Conservation (phyloP, 495 filamentous ascomycete species). For the Hypomontagnella submonticulosa region DNA sequence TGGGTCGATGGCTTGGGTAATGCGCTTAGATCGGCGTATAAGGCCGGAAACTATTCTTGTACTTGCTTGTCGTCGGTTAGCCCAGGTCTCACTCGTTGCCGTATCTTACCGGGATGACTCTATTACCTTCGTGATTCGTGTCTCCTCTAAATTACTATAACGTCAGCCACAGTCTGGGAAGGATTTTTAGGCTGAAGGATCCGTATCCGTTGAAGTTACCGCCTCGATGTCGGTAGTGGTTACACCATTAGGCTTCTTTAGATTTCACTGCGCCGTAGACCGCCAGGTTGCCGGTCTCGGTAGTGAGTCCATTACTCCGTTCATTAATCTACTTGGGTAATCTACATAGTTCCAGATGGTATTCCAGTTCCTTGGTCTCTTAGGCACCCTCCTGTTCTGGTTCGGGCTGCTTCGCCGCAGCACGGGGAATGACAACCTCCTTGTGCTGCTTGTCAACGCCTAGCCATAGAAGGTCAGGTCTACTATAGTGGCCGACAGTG, state of each 20-base stretch:
- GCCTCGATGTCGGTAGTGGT: too few relatives aligned
- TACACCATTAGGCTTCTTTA: too few relatives aligned
- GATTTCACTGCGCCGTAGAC: too few relatives aligned
- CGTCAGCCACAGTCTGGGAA: too few relatives aligned
- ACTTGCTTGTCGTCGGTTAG: neutral
- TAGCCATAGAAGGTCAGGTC: conserved; percentile 66
- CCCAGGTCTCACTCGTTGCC: too few relatives aligned
- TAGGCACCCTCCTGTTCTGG: conserved; percentile 9
- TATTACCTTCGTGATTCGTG: too few relatives aligned
- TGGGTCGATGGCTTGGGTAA: neutral
- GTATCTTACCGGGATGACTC: too few relatives aligned
- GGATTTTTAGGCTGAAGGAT: too few relatives aligned
- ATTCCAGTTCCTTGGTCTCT: neutral
- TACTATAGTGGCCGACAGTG: conserved; percentile 61
- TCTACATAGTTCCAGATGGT: conserved; percentile 5
- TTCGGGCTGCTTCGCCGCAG: conserved; percentile 3
- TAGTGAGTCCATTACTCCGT: neutral
- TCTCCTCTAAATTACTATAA: too few relatives aligned
- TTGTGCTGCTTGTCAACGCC: conserved; percentile 56
- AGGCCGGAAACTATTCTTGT: neutral
- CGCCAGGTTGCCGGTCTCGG: too few relatives aligned
- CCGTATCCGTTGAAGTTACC: too few relatives aligned
- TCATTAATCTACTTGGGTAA: neutral
- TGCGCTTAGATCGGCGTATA: neutral
- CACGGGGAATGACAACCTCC: conserved; percentile 30